Evolutionary conservation across 441 rosid species (phyloP).

Genomic region (Omphalea diandra): DNA sequence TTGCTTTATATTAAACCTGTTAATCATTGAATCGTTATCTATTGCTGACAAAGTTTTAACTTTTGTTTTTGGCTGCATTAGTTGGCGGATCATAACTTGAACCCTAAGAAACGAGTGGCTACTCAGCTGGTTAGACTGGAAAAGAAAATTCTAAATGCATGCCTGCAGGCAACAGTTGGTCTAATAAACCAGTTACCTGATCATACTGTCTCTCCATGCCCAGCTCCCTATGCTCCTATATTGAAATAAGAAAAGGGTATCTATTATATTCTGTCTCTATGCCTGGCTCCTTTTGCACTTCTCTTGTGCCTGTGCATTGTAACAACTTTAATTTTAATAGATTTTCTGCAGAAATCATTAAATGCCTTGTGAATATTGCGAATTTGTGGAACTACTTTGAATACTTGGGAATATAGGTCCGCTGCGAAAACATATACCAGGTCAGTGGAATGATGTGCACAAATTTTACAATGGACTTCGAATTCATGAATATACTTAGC

Average conservation of each 20-base stretch:
- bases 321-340: not conserved
- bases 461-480: not conserved
- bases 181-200: slow-evolving; percentile 76
- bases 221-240: slow-evolving; percentile 73
- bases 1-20: slow-evolving; percentile 11
- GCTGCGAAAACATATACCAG: slow-evolving; percentile 9
- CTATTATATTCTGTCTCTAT: slow-evolving; percentile 13
- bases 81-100: slow-evolving; percentile 72
- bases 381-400: slow-evolving; percentile 18
- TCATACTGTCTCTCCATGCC: slow-evolving; percentile 76
- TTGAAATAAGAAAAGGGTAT: slow-evolving; percentile 57
- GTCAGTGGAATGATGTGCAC: slow-evolving; percentile 14
- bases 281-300: not conserved
- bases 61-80: slow-evolving; percentile 25
- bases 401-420: not conserved
- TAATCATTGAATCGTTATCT: slow-evolving; percentile 15
- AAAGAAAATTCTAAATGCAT: slow-evolving; percentile 84
- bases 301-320: not conserved
- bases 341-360: slow-evolving; percentile 17
- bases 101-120: slow-evolving; percentile 85
- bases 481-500: not conserved
- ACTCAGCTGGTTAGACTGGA: slow-evolving; percentile 82
- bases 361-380: slow-evolving; percentile 18
- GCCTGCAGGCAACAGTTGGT: slow-evolving; percentile 58
- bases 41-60: slow-evolving; percentile 7